Conservation (phyloP, 2,329 filamentous ascomycete genomes). For the Juglanconis sp. region DNA sequence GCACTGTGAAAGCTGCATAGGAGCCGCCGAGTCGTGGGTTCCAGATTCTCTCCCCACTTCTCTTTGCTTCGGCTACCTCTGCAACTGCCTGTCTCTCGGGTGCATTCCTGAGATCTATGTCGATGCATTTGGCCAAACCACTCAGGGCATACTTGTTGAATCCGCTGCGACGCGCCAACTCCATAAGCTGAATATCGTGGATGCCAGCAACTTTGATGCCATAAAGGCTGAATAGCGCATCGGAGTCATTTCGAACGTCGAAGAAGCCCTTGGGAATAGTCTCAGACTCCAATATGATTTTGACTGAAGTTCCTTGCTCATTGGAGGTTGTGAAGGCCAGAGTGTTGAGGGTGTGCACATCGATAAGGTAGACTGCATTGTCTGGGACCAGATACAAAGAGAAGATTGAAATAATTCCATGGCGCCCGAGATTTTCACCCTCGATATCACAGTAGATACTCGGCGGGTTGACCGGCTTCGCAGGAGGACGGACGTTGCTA, state of each 20-base stretch:
- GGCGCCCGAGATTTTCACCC: slow-evolving; percentile 7
- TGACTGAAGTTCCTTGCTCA: slow-evolving; percentile 24
- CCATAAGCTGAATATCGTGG: slow-evolving; percentile 55
- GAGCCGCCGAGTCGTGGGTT: too few relatives aligned
- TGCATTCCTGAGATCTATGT: slow-evolving; percentile 21
- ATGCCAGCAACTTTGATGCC: slow-evolving; percentile 40
- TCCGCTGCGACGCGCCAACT: slow-evolving; percentile 35
- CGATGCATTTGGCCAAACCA: slow-evolving; percentile 30
- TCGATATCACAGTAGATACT: background rate
- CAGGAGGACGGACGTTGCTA: too few relatives aligned
- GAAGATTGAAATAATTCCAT: slow-evolving; percentile 17
- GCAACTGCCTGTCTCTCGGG: too few relatives aligned
- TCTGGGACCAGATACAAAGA: slow-evolving; percentile 5
- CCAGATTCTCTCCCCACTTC: too few relatives aligned
- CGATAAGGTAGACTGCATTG: slow-evolving; percentile 39
- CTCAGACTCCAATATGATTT: slow-evolving; percentile 41
- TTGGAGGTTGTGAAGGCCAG: slow-evolving; percentile 19
- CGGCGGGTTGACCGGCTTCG: too few relatives aligned
- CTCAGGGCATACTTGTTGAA: slow-evolving; percentile 16
- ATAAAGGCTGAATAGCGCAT: slow-evolving; percentile 49
- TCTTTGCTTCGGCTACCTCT: too few relatives aligned
- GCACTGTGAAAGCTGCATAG: too few relatives aligned
- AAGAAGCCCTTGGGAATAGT: slow-evolving; percentile 51
- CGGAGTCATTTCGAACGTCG: slow-evolving; percentile 56
- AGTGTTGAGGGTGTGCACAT: slow-evolving; percentile 36